Conservation (phyloP, 306 rosid species). For the Clitoria ternatea region DNA sequence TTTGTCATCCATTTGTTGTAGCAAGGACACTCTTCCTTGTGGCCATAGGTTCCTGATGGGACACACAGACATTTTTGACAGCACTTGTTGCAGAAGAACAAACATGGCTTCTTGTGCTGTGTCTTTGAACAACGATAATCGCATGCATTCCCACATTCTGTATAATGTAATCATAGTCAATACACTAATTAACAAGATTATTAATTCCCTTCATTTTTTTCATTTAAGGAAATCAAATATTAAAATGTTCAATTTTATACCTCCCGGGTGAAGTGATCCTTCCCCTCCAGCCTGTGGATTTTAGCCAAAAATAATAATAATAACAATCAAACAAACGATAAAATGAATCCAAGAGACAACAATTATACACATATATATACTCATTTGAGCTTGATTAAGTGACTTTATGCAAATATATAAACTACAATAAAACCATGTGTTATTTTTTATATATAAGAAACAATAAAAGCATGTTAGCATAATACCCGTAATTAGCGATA, state of each 20-base stretch:
- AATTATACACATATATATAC: not conserved
- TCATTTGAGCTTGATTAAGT: too few species aligned
- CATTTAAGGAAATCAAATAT: too few species aligned
- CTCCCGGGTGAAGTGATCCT: conserved; percentile 20
- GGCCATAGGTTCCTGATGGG: conserved; percentile 61
- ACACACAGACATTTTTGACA: conserved; percentile 63
- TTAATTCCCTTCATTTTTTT: too few species aligned
- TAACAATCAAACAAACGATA: not conserved
- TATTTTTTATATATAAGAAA: too few species aligned
- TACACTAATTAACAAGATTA: too few species aligned
- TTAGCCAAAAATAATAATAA: not conserved
- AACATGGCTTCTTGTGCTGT: conserved; percentile 57
- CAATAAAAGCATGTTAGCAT: too few species aligned
- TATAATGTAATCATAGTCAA: not conserved
- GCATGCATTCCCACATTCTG: conserved; percentile 38
- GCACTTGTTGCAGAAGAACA: conserved; percentile 56
- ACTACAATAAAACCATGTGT: not conserved
- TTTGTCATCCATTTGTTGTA: conserved; percentile 70
- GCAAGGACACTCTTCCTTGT: conserved; percentile 65
- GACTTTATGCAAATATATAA: not conserved
- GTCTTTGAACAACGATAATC: conserved; percentile 52
- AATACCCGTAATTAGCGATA: too few species aligned
- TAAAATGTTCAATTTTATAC: too few species aligned
- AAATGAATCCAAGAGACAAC: not conserved
- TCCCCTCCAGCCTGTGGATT: conserved; percentile 28